Conservation (phyloP, 1,284 basidiomycete genomes). For the Boletus mariae region DNA sequence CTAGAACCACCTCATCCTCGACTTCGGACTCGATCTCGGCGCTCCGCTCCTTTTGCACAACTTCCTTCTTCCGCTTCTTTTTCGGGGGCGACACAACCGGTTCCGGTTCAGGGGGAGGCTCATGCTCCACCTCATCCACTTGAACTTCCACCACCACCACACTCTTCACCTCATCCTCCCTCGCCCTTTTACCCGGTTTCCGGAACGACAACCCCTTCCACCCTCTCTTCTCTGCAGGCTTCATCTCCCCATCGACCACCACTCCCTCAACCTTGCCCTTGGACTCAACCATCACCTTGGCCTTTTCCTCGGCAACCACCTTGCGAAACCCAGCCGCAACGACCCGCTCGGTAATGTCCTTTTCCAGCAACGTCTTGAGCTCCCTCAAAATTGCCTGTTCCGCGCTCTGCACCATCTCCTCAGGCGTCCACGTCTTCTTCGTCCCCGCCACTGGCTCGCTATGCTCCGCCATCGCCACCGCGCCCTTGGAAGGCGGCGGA, state of each 20-base stretch:
- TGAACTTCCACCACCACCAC: conserved; percentile 34
- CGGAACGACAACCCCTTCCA: conserved; percentile 68
- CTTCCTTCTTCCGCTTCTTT: conserved; percentile 45
- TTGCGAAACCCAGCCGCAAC: conserved; percentile 55
- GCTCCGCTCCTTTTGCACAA: conserved; percentile 31
- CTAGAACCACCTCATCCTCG: conserved; percentile 32
- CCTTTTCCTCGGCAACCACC: conserved; percentile 49
- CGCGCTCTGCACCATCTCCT: conserved; percentile 61
- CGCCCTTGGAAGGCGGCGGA: conserved; percentile 44
- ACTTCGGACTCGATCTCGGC: conserved; percentile 45
- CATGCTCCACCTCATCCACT: conserved; percentile 40
- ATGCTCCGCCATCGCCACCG: conserved; percentile 38
- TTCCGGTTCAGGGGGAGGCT: conserved; percentile 35
- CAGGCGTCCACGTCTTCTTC: conserved; percentile 51
- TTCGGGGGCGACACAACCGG: conserved; percentile 37
- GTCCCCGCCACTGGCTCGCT: conserved; percentile 36
- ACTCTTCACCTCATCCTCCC: conserved; percentile 33
- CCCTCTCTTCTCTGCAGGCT: conserved; percentile 40
- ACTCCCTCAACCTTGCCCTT: conserved; percentile 34
- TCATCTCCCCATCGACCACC: conserved; percentile 23
- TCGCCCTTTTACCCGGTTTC: conserved; percentile 50
- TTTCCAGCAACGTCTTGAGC: conserved; percentile 56
- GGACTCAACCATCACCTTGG: conserved; percentile 46
- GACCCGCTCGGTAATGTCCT: conserved; percentile 67
- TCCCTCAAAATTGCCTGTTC: conserved; percentile 61